A percentile compares a stretch with the other conserved stretches of the same genome.
phyloP scores from a whole-genome alignment of 179 eudicot species.

The Pouteria campechiana region DNA sequence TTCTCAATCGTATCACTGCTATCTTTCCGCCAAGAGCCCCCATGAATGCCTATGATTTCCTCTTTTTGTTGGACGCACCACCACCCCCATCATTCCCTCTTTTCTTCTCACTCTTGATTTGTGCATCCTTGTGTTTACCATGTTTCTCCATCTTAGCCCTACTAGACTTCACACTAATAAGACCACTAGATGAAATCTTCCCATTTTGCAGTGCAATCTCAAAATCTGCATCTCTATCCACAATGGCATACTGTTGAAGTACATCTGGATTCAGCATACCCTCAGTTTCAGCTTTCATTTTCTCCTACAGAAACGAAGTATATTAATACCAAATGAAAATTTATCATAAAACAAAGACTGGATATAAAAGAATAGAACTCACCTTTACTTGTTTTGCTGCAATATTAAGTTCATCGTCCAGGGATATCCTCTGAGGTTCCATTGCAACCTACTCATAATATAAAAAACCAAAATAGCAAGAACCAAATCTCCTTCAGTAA shows the following conservation, averaged over 20 bases:
- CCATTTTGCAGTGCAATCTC: constrained; percentile 51
- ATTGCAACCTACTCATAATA: constrained; percentile 33
- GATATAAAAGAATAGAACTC: neutral
- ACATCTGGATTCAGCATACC: constrained; percentile 35
- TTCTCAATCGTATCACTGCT: too few relatives aligned
- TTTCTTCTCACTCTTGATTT: constrained; percentile 40
- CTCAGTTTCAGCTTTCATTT: constrained; percentile 49
- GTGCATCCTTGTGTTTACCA: constrained; percentile 13
- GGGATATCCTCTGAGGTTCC: constrained; percentile 58
- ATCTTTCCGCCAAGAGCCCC: too few relatives aligned
- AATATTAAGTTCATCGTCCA: constrained; percentile 64
- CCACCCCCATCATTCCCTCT: constrained; percentile 35
- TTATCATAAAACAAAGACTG: too few relatives aligned
- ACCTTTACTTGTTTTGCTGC: constrained; percentile 68
- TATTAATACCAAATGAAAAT: too few relatives aligned
- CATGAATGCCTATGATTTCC: constrained; percentile 30
- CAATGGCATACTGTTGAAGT: constrained; percentile 49
- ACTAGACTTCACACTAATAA: constrained; percentile 58
- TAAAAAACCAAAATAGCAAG: neutral
- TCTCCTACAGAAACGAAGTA: constrained; percentile 24
- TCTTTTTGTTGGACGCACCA: constrained; percentile 58
- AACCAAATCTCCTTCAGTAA: too few relatives aligned
- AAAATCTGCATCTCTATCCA: constrained; percentile 46
- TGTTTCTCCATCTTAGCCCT: constrained; percentile 31
- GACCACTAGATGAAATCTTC: constrained; percentile 41